Base-by-base conservation (phyloP, 495 filamentous ascomycete species). In the Immersiella caudata region DNA sequence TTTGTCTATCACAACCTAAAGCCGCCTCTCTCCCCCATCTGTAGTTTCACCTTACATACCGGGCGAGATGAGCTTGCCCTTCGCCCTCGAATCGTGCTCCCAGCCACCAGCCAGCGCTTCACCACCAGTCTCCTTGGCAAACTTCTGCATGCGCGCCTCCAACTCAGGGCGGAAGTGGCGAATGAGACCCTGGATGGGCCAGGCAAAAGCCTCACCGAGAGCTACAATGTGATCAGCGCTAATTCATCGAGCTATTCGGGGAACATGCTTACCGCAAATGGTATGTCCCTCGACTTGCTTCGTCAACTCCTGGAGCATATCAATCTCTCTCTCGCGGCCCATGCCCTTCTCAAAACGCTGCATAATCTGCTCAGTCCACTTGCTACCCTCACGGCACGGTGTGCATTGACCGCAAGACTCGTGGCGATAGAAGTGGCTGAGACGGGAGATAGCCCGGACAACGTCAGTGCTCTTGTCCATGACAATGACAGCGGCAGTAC, bases 351-450 rank as follows among this genome's bases (percentile, higher is more conserved):
- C 92, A 73, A 99, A 93, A 60, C 95, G 89, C 78, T 90, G 82
- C 95, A 99, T 99, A 78, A 99, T 97, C 83, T 98, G 93, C 80
- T 96, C 91, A 25, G 94, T 96, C 95, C 95, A 98, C 83, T 93
- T 97, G 82, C 87, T 92, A 70, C 95, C 95, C 80, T 99, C 95
- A 76, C 95, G 89, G 84, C 95, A 99, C 27, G 95, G 95, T 21
- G 95, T 99, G 85, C 95, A 99, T 81, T 98, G 94, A 65, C 95
- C 95, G 80, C 95, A 99, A 71, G 89, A 93, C 84, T 99, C 95
- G 82, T 99, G 95, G 79, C 93, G 92, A 85, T 98, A 99, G 86
- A 99, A 99, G 75, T 91, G 92, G 68, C 91, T 91, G 74, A 99
- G 87, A 68, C 95, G 88, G 59, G 91, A 90, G 79, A 99, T 97